Base-by-base conservation (phyloP, 176 grass and related monocot genomes). In the Alopecurus myosuroides region DNA sequence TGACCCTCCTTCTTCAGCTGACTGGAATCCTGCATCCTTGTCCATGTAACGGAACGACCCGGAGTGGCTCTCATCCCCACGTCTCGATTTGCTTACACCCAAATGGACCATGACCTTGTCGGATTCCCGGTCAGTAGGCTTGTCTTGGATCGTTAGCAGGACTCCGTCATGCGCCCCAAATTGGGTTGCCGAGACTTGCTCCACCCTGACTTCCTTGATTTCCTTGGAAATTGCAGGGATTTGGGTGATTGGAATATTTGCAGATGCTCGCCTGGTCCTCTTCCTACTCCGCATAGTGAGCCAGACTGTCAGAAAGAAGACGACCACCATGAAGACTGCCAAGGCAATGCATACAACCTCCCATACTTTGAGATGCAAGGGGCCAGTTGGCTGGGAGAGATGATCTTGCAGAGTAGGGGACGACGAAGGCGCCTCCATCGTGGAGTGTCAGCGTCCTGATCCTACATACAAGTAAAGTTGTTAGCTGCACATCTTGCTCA, bases 321-420 rank as follows among this genome's bases (percentile, higher is more conserved):
- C 74, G 7, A 91, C 74, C 82, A 96, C 42, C 78, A 94, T 96
- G 84, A 91, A 96, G 33, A 67, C 90, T 18, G 88, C 93, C 81
- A 99, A 79, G 78, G 85, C 77, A 74, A 99, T 91, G 61, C 91
- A 89, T 56, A 99, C 81, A 62, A 96, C 83, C 80, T 96, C 88
- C 97, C 97, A 99, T 94, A 99, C 48, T 92, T 99, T 94, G 76
- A 99, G 93, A 69, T 94, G 93, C 65, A 91, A 85, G 55, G 94
- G 85, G 55, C 91, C 90, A 35, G 97, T 92, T 60, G 86, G 88
- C 55, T 62, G 44, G 11, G 92, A 96, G 82, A 99, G 85, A 78
- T 96, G 85, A 70, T 94, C 89, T 81, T 94, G 92, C 81, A 99
- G 81, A 74, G 88, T 90, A 6, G 94, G 78, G 31, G 92, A 87